Evolutionary conservation across 139 green algal species (phyloP).

Genomic region (Pleodorina starrii): DNA sequence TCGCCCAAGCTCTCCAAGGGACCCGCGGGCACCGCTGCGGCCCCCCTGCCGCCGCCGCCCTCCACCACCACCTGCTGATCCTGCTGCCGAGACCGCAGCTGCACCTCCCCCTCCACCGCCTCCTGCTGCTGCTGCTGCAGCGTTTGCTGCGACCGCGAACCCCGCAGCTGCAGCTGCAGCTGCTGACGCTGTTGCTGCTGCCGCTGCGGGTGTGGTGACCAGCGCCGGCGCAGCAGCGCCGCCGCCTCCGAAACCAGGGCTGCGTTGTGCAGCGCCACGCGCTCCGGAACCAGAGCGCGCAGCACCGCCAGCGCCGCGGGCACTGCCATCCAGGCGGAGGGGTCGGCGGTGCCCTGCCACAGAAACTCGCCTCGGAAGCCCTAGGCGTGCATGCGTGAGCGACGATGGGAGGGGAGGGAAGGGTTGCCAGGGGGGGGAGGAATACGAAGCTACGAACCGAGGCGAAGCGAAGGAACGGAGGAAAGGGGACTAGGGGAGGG

Average conservation of each 20-base stretch:
- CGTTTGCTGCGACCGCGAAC: too few relatives aligned
- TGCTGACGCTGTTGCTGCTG: background rate
- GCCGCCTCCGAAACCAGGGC: constrained; percentile 27
- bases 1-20: too few relatives aligned
- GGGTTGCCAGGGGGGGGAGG: too few relatives aligned
- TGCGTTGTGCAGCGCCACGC: constrained; percentile 28
- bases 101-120: background rate
- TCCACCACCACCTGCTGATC: too few relatives aligned
- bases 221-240: constrained; percentile 9
- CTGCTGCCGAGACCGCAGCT: background rate
- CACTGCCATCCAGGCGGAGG: constrained; percentile 64
- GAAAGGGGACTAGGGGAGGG: too few relatives aligned
- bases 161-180: background rate
- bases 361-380: constrained; percentile 76
- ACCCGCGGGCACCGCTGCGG: too few relatives aligned
- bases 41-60: too few relatives aligned
- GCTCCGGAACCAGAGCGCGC: constrained; percentile 18
- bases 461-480: too few relatives aligned
- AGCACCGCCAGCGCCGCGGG: constrained; percentile 50
- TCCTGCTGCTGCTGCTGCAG: background rate
- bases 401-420: background rate
- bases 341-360: constrained; percentile 73
- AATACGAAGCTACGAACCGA: too few relatives aligned
- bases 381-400: constrained; percentile 4
- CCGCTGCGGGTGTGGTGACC: background rate